phyloP scores from a whole-genome alignment of 1,139 yeast genomes.

The Zygotorulaspora mrakii region DNA sequence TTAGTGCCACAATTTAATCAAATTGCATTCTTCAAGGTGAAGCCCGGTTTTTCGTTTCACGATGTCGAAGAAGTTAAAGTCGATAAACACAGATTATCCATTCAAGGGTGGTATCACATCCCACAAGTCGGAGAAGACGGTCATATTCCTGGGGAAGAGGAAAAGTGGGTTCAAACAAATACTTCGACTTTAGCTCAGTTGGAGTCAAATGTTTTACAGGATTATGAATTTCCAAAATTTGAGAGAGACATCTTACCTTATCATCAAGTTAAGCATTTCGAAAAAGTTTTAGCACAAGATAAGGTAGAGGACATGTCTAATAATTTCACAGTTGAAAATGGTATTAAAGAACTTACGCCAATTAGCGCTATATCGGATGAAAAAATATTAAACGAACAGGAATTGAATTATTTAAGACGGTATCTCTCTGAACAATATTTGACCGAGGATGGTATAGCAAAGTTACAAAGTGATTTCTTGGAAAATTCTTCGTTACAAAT shows the following conservation, averaged over 20 bases:
- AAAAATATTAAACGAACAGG: slow-evolving; percentile 38
- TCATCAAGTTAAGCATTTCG: slow-evolving; percentile 33
- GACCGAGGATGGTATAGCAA: slow-evolving; percentile 40
- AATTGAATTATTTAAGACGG: slow-evolving; percentile 45
- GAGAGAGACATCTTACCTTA: slow-evolving; percentile 35
- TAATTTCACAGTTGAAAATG: slow-evolving; percentile 12
- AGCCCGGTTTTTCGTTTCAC: slow-evolving; percentile 94
- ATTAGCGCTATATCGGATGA: slow-evolving; percentile 21
- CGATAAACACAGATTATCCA: slow-evolving; percentile 82
- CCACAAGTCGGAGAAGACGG: slow-evolving; percentile 94
- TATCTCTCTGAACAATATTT: slow-evolving; percentile 60
- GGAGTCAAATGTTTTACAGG: slow-evolving; percentile 71
- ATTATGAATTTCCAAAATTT: slow-evolving; percentile 73
- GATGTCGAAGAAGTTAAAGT: slow-evolving; percentile 96
- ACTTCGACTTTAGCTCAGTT: slow-evolving; percentile 76
- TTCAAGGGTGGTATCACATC: slow-evolving; percentile 98
- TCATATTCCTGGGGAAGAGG: slow-evolving; percentile 73
- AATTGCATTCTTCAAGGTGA: slow-evolving; percentile 91
- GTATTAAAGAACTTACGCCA: slow-evolving; percentile 9
- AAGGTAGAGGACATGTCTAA: too few relatives aligned
- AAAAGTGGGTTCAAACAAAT: slow-evolving; percentile 57
- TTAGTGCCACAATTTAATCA: slow-evolving; percentile 93
- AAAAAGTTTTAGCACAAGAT: slow-evolving; percentile 16
- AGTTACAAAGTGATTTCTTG: slow-evolving; percentile 50
- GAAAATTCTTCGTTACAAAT: slow-evolving; percentile 72